Evolutionary conservation across 2,329 filamentous ascomycete species (phyloP).

Genomic region (Paramyrothecium sp.): DNA sequence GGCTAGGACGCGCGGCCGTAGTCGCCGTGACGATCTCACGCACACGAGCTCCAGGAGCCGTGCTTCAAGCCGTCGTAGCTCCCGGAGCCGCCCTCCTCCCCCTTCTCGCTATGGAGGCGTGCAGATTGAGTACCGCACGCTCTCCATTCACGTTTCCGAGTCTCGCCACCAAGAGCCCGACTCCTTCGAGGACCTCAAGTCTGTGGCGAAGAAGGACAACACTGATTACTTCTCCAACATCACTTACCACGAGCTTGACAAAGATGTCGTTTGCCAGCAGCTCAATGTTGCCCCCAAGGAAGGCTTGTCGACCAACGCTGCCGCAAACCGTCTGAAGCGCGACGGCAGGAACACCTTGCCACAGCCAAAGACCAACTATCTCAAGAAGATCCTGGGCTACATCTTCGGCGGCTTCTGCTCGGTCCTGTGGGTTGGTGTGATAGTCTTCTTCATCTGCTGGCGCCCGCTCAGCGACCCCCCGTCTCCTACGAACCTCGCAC

Average conservation of each 20-base stretch:
- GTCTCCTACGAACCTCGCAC: conserved; percentile 39
- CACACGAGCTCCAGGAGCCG: conserved; percentile 12
- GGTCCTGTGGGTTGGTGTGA: conserved; percentile 43
- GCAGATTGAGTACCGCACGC: conserved; percentile 38
- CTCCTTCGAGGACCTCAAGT: conserved; percentile 15
- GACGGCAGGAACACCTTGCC: conserved; percentile 42
- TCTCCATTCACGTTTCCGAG: conserved; percentile 38
- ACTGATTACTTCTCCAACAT: conserved; percentile 43
- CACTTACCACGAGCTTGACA: conserved; percentile 33
- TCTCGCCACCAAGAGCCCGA: conserved; percentile 26
- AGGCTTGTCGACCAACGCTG: conserved; percentile 33
- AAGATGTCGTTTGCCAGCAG: conserved; percentile 34
- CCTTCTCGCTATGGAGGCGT: conserved; percentile 32
- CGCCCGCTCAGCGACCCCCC: conserved; percentile 43
- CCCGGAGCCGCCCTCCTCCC: conserved; percentile 22
- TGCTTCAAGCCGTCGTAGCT: conserved; percentile 1
- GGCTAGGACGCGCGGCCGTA: background rate
- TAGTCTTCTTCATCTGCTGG: conserved; percentile 49
- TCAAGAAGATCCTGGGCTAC: conserved; percentile 37
- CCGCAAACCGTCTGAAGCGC: conserved; percentile 30
- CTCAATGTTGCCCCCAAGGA: conserved; percentile 31
- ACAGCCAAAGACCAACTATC: conserved; percentile 39
- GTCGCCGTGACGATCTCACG: conserved; percentile 16
- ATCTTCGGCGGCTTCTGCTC: conserved; percentile 48
- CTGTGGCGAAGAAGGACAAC: conserved; percentile 27